Percentiles rank a stretch among this genome's conserved stretches.
phyloP scores from a whole-genome alignment of 495 filamentous ascomycete species.

The Daldinia childiae region DNA sequence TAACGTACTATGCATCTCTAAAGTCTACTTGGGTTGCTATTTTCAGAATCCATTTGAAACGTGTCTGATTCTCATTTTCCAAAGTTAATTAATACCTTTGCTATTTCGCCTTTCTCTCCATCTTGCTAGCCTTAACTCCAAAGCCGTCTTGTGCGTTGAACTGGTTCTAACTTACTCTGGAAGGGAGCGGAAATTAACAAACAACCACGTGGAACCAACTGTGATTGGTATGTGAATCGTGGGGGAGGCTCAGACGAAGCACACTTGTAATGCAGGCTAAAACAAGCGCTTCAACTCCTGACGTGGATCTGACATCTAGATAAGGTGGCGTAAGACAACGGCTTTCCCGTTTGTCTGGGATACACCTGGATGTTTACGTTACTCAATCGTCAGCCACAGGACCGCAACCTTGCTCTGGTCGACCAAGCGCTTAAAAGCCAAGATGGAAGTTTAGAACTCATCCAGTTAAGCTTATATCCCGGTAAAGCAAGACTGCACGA shows the following conservation, averaged over 20 bases:
- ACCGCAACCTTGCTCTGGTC: neutral
- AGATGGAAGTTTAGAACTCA: conserved; percentile 5
- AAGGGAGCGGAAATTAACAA: conserved; percentile 26
- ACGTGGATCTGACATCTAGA: conserved; percentile 31
- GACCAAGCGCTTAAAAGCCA: neutral
- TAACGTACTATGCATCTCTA: neutral
- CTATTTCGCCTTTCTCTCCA: conserved; percentile 15
- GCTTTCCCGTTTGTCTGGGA: conserved; percentile 15
- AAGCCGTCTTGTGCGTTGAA: conserved; percentile 6
- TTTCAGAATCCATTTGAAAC: neutral
- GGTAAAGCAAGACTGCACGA: conserved; percentile 17
- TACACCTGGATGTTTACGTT: conserved; percentile 4
- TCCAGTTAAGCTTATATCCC: conserved; percentile 5
- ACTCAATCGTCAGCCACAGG: conserved; percentile 4
- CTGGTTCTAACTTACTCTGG: conserved; percentile 26
- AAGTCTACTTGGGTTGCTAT: neutral
- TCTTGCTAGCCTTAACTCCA: conserved; percentile 17
- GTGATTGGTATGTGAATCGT: conserved; percentile 28
- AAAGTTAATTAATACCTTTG: no score
- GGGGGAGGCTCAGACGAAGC: conserved; percentile 31
- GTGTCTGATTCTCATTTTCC: neutral
- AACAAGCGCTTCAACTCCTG: conserved; percentile 23
- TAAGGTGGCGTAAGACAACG: conserved; percentile 17
- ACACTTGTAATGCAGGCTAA: conserved; percentile 22
- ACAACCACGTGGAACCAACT: conserved; percentile 25